phyloP scores from a whole-genome alignment of 75 land plant species.

The Pinus taeda region DNA sequence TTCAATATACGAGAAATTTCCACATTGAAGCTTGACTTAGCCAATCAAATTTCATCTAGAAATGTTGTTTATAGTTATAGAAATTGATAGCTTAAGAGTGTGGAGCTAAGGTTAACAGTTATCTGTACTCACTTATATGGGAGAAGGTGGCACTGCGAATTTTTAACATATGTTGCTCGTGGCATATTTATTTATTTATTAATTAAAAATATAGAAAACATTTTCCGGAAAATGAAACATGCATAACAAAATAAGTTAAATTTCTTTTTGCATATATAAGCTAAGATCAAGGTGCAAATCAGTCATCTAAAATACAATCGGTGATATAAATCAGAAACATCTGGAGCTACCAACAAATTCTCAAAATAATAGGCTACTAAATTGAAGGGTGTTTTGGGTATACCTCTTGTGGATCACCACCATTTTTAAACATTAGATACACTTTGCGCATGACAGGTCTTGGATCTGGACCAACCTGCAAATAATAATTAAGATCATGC shows the following conservation, averaged over 20 bases:
- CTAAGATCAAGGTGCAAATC: background rate
- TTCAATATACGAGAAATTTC: no score
- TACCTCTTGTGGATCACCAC: slow-evolving; percentile 83
- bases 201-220: no score
- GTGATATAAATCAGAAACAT: background rate
- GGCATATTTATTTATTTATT: no score
- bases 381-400: background rate
- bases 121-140: no score
- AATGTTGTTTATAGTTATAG: no score
- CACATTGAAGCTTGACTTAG: no score
- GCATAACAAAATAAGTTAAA: background rate
- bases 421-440: slow-evolving; percentile 75
- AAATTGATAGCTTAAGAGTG: no score
- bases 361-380: background rate
- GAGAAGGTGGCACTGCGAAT: no score
- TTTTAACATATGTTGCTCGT: no score
- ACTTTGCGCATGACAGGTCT: slow-evolving; percentile 82
- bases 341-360: background rate
- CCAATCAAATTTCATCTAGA: no score
- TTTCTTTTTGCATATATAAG: background rate
- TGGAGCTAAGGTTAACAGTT: no score
- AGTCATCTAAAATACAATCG: background rate
- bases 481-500: background rate
- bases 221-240: background rate
- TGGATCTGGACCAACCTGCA: slow-evolving; percentile 87